A percentile compares a stretch with the other conserved stretches of the same genome.
phyloP scores from a whole-genome alignment of 2,329 filamentous ascomycete species.

The Pyrenophora seminiperda region DNA sequence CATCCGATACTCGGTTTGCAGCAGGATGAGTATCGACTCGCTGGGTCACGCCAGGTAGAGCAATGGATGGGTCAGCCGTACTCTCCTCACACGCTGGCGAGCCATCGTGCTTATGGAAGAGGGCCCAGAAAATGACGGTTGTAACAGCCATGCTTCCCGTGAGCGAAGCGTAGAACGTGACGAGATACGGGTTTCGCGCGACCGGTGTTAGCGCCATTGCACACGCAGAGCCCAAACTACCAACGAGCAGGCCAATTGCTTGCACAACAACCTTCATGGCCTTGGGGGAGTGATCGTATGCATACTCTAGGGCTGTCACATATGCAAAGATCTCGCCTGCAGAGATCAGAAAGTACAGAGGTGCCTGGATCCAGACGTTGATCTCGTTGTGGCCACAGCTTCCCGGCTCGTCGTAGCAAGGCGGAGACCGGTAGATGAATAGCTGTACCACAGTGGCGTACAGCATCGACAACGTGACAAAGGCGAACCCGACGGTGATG shows the following conservation, averaged over 20 bases:
- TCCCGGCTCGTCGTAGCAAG: conserved; percentile 45
- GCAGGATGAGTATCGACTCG: neutral
- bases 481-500: conserved; percentile 26
- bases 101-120: conserved; percentile 4
- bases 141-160: conserved; percentile 19
- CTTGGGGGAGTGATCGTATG: conserved; percentile 48
- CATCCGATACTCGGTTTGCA: neutral
- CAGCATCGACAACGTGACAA: conserved; percentile 24
- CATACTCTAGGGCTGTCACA: conserved; percentile 48
- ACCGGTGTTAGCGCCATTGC: conserved; percentile 37
- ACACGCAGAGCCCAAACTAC: conserved; percentile 28
- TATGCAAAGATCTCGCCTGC: conserved; percentile 50
- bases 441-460: conserved; percentile 33
- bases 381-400: conserved; percentile 46
- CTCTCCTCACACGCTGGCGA: neutral
- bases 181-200: conserved; percentile 28
- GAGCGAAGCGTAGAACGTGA: conserved; percentile 25
- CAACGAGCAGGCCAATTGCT: conserved; percentile 33
- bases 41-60: neutral
- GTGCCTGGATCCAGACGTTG: conserved; percentile 46
- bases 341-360: conserved; percentile 44
- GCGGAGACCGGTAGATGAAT: conserved; percentile 33
- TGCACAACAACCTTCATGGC: conserved; percentile 45
- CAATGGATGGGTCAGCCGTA: neutral
- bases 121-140: conserved; percentile 7